Percentiles rank a stretch among this genome's conserved stretches.
Conservation (phyloP, 257 asterid genomes). For the Nicotiana knightiana region DNA sequence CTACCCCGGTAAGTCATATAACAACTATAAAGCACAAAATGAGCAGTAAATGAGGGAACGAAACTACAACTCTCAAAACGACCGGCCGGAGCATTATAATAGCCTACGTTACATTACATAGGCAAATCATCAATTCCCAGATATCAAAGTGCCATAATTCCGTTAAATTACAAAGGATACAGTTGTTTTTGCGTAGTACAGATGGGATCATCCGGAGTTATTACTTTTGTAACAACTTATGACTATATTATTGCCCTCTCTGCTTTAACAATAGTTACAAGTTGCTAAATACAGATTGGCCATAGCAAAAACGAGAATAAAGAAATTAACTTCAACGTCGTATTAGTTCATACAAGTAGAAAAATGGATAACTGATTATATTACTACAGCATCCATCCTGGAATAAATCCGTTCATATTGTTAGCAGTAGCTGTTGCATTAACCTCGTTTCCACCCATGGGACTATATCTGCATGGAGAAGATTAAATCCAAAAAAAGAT, state of each 20-base stretch:
- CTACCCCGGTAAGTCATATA: too few relatives aligned
- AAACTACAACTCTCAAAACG: too few relatives aligned
- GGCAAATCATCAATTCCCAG: neutral
- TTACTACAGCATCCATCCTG: slow-evolving; percentile 19
- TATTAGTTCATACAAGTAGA: neutral
- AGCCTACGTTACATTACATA: neutral
- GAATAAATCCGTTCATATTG: slow-evolving; percentile 22
- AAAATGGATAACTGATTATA: neutral
- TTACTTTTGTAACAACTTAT: neutral
- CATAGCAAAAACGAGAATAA: neutral
- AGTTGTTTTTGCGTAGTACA: neutral
- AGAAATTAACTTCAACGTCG: neutral
- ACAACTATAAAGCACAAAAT: too few relatives aligned
- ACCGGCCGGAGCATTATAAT: too few relatives aligned
- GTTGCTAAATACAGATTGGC: neutral
- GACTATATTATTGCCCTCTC: neutral
- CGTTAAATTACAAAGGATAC: neutral
- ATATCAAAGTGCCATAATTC: neutral
- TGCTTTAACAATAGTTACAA: slow-evolving; percentile 1
- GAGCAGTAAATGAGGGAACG: too few relatives aligned
- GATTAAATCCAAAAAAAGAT: neutral
- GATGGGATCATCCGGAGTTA: neutral
- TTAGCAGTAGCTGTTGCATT: neutral
- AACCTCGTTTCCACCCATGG: slow-evolving; percentile 5
- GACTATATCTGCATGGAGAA: slow-evolving; percentile 11